A percentile compares a stretch with the other conserved stretches of the same genome.
Conservation (phyloP, 2,329 filamentous ascomycete species). For the Calonectria montana region DNA sequence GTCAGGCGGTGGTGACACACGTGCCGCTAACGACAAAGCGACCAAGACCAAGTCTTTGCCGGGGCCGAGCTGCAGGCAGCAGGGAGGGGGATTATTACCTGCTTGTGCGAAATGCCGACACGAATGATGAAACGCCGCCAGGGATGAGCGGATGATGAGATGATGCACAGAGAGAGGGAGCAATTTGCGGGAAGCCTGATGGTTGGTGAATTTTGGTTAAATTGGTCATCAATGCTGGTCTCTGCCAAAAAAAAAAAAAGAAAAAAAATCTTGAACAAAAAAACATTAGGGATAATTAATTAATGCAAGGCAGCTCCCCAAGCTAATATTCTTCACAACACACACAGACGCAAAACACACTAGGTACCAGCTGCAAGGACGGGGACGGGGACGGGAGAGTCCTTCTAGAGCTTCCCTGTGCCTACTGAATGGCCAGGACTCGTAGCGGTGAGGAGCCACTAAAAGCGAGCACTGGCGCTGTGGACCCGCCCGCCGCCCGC, state of each 20-base stretch:
- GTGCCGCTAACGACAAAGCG: slow-evolving; percentile 29
- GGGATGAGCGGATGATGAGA: slow-evolving; percentile 9
- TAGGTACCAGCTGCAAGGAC: not conserved
- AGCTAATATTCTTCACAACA: not conserved
- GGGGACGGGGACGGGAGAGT: slow-evolving; percentile 5
- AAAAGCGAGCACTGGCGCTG: not conserved
- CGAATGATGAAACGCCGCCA: slow-evolving; percentile 24
- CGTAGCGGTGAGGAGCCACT: slow-evolving; percentile 24
- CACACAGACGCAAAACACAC: slow-evolving; percentile 3
- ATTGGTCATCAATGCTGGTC: not conserved
- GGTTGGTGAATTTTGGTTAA: not conserved
- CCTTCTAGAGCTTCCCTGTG: slow-evolving; percentile 3
- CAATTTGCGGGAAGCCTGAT: not conserved
- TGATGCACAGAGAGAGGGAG: slow-evolving; percentile 1
- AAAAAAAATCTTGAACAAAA: not conserved
- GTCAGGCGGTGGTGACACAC: slow-evolving; percentile 22
- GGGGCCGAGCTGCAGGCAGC: slow-evolving; percentile 17
- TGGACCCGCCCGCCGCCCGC: not conserved
- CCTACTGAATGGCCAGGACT: not conserved
- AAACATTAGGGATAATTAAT: not conserved
- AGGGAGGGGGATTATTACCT: slow-evolving; percentile 9
- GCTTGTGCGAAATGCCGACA: slow-evolving; percentile 22
- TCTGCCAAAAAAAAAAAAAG: not conserved
- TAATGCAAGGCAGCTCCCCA: not conserved
- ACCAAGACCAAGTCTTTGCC: not conserved